A percentile compares a stretch with the other conserved stretches of the same genome.
Conservation (phyloP, 495 filamentous ascomycete genomes). For the Hypoxylon intermedium region DNA sequence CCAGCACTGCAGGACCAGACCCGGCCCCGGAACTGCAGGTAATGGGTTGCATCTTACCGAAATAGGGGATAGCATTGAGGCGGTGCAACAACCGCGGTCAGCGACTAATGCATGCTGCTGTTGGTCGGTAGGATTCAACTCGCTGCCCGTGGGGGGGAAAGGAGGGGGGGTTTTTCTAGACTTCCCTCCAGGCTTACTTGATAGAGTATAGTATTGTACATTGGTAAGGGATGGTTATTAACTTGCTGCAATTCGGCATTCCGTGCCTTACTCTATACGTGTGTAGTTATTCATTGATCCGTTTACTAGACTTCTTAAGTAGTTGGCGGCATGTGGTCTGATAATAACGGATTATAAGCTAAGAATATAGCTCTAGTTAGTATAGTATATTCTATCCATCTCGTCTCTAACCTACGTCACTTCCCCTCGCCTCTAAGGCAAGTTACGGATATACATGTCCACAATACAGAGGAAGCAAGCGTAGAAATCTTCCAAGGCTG, state of each 20-base stretch:
- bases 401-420: constrained; percentile 24
- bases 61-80: constrained; percentile 31
- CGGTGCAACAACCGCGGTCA: constrained; percentile 31
- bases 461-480: background rate
- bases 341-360: background rate
- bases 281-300: too few relatives aligned
- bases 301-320: too few relatives aligned
- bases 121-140: constrained; percentile 19
- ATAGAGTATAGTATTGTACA: background rate
- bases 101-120: constrained; percentile 28
- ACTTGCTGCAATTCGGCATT: too few relatives aligned
- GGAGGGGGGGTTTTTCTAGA: too few relatives aligned
- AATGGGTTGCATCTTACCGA: constrained; percentile 35
- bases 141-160: constrained; percentile 5
- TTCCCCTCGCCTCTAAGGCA: constrained; percentile 5
- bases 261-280: too few relatives aligned
- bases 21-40: constrained; percentile 35
- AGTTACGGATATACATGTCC: constrained; percentile 23
- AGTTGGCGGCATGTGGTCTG: too few relatives aligned
- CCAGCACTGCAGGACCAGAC: constrained; percentile 20
- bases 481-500: too few relatives aligned
- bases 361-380: background rate
- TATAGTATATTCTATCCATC: background rate
- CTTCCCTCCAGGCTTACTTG: background rate
- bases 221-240: too few relatives aligned